These are phyloP conservation scores for Jimgerdemannia flammicorona DNA, from an alignment of 192 early-diverging fungal species.

Conservation along the genomic window DNA sequence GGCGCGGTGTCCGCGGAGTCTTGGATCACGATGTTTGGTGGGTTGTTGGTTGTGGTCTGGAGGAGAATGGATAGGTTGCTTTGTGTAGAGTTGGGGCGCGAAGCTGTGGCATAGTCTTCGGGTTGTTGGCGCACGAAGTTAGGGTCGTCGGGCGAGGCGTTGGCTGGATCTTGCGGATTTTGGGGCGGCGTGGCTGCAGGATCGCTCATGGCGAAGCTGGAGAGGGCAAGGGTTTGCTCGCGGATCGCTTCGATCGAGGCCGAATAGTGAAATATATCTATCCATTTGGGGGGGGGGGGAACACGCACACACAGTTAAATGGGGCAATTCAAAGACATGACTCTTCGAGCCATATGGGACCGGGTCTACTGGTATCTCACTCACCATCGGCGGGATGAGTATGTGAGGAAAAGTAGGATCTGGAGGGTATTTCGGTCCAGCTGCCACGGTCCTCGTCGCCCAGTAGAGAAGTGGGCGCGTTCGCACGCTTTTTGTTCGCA, in stretches of 20 bases:
- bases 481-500: not conserved
- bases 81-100: not conserved
- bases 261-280: slow-evolving; percentile 21
- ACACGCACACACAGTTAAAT: not conserved
- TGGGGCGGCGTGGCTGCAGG: not conserved
- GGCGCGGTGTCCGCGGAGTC: not conserved
- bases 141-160: not conserved
- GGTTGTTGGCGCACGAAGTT: slow-evolving; percentile 5
- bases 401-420: slow-evolving; percentile 35
- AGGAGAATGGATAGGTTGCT: not conserved
- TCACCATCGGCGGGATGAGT: slow-evolving; percentile 17
- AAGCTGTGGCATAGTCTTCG: slow-evolving; percentile 7
- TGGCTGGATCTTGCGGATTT: not conserved
- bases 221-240: slow-evolving; percentile 32
- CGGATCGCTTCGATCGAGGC: slow-evolving; percentile 37
- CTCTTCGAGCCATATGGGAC: not conserved
- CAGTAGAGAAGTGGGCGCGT: not conserved
- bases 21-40: not conserved
- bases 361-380: not conserved
- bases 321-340: not conserved
- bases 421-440: slow-evolving; percentile 16
- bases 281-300: not conserved
- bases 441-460: not conserved
- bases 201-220: slow-evolving; percentile 15
- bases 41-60: not conserved